Conservation (phyloP, 768 basidiomycete species). For the Brasilioporus rufonigricans region DNA sequence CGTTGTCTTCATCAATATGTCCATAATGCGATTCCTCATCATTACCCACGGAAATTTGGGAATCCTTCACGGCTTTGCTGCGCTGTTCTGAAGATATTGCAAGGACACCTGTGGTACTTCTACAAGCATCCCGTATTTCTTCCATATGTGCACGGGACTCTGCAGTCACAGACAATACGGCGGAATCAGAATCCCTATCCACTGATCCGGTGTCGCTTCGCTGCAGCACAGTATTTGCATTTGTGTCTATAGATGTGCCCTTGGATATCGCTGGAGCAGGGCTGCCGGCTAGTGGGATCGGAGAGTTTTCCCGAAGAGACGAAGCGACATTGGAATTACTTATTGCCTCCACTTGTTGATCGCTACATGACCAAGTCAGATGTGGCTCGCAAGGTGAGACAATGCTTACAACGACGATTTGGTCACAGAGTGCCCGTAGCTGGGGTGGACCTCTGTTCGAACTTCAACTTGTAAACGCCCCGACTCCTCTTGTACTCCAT, state of each 20-base stretch:
- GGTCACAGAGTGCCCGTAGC: background rate
- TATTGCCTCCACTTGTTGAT: no score
- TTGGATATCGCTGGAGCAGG: background rate
- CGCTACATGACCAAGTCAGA: background rate
- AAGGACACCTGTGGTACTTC: background rate
- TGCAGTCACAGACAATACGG: background rate
- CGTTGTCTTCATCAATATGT: background rate
- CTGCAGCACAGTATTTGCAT: background rate
- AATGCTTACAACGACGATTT: background rate
- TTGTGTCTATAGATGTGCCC: background rate
- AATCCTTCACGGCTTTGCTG: background rate
- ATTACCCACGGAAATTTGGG: background rate
- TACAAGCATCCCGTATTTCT: background rate
- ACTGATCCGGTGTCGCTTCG: background rate
- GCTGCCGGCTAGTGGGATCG: background rate
- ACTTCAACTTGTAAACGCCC: background rate
- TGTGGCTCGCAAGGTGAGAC: background rate
- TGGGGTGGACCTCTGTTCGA: background rate
- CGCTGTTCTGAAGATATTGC: background rate
- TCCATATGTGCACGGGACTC: background rate
- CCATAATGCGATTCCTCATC: background rate
- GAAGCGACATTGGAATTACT: no score
- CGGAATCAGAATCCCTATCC: background rate
- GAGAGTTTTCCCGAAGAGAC: no score
- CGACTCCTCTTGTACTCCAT: background rate